phyloP scores from a whole-genome alignment of 495 filamentous ascomycete genomes.

The Terfezia boudieri region DNA sequence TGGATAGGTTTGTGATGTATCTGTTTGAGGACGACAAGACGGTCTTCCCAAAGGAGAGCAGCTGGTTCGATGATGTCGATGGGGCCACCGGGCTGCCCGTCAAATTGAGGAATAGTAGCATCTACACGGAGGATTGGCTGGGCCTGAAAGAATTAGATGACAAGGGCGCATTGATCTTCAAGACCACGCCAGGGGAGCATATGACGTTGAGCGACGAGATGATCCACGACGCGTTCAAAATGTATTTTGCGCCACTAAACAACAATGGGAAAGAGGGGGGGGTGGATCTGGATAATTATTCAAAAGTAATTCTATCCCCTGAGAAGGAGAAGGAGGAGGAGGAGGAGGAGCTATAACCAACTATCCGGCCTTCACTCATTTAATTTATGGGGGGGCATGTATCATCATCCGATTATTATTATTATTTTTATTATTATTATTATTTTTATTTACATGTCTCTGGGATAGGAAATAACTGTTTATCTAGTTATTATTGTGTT shows the following conservation, averaged over 20 bases:
- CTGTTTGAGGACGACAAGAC: conserved; percentile 72
- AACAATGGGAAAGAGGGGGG: too few species aligned
- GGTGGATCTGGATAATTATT: too few species aligned
- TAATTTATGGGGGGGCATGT: too few species aligned
- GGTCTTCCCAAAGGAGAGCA: conserved; percentile 74
- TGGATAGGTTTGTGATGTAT: conserved; percentile 73
- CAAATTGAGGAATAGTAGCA: conserved; percentile 39
- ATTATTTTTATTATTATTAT: too few species aligned
- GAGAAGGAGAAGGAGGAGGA: too few species aligned
- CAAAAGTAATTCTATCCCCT: too few species aligned
- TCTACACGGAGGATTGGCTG: conserved; percentile 90
- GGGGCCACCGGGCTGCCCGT: conserved; percentile 37
- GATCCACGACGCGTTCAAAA: conserved; percentile 41
- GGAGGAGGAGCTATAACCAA: not conserved
- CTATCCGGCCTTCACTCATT: not conserved
- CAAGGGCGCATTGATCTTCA: conserved; percentile 56
- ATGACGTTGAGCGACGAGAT: conserved; percentile 56
- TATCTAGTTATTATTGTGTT: too few species aligned
- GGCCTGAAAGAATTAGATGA: conserved; percentile 64
- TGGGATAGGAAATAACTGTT: too few species aligned
- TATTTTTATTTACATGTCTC: too few species aligned
- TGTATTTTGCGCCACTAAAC: conserved; percentile 28
- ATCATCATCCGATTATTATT: too few species aligned
- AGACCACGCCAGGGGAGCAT: conserved; percentile 47
- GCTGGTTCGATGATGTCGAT: conserved; percentile 81